These are phyloP conservation scores for Saccharomyces mikatae DNA, from an alignment of 805 yeast genomes.

Conservation along the genomic window DNA sequence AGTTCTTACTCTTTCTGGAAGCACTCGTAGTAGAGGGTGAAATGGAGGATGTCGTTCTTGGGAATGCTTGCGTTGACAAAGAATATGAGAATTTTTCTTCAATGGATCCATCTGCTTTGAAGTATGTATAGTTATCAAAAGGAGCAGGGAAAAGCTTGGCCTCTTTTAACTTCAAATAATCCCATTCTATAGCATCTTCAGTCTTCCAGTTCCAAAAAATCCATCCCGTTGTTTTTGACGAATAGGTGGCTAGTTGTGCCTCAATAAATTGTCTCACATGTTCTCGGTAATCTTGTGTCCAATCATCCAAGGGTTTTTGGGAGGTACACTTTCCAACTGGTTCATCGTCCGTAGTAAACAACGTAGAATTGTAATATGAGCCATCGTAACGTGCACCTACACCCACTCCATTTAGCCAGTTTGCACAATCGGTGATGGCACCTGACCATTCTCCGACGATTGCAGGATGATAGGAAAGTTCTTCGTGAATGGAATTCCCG, in stretches of 20 bases:
- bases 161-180: conserved; percentile 42
- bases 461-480: conserved; percentile 38
- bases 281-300: conserved; percentile 36
- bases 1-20: background rate
- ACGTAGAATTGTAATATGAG: conserved; percentile 29
- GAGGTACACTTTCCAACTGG: conserved; percentile 38
- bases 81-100: background rate
- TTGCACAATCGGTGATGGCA: conserved; percentile 63
- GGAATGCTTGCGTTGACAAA: background rate
- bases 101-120: conserved; percentile 19
- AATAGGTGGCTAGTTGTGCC: conserved; percentile 50
- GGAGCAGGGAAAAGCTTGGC: conserved; percentile 57
- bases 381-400: conserved; percentile 58
- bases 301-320: conserved; percentile 31
- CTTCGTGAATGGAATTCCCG: conserved; percentile 26
- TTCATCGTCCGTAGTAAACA: conserved; percentile 7
- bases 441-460: conserved; percentile 68
- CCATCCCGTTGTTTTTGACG: conserved; percentile 45
- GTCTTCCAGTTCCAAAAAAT: conserved; percentile 69
- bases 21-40: background rate
- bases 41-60: background rate
- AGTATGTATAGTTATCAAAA: conserved; percentile 44
- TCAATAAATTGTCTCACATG: conserved; percentile 50
- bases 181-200: conserved; percentile 62
- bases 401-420: conserved; percentile 63